Conservation (phyloP, 2,329 filamentous ascomycete genomes). For the Penicillium sp. region DNA sequence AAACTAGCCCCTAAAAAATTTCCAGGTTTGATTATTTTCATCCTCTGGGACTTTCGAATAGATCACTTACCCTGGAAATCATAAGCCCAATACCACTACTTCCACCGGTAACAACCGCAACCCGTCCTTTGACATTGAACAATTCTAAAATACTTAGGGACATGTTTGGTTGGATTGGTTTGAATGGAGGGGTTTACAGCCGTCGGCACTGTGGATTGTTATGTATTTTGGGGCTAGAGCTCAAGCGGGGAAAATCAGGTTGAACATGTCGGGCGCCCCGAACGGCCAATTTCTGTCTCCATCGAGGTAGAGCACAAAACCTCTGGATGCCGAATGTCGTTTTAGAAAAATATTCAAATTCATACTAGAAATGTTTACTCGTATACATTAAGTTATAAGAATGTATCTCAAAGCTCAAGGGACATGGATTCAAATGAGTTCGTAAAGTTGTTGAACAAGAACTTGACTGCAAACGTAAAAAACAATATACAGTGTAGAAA, state of each 20-base stretch:
- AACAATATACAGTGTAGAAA: too few relatives aligned
- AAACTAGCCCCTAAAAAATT: slow-evolving; percentile 45
- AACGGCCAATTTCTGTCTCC: neutral
- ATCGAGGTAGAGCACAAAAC: too few relatives aligned
- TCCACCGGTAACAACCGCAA: slow-evolving; percentile 51
- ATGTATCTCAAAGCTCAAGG: too few relatives aligned
- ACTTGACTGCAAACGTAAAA: too few relatives aligned
- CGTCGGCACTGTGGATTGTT: neutral
- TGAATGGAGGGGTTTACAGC: neutral
- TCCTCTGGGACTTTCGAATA: too few relatives aligned
- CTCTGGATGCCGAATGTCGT: too few relatives aligned
- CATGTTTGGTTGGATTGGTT: neutral
- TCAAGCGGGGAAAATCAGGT: neutral
- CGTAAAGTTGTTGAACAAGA: too few relatives aligned
- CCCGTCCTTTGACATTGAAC: slow-evolving; percentile 45
- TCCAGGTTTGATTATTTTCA: neutral
- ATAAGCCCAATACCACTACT: slow-evolving; percentile 54
- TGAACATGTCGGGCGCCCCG: neutral
- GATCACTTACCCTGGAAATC: slow-evolving; percentile 46
- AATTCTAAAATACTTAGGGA: slow-evolving; percentile 22
- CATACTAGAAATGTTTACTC: too few relatives aligned
- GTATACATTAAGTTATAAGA: too few relatives aligned
- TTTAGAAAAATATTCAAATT: too few relatives aligned
- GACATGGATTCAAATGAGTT: too few relatives aligned
- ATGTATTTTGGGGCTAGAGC: neutral